phyloP scores from a whole-genome alignment of 2,329 filamentous ascomycete genomes.

The Arthrobotrys conoides region DNA sequence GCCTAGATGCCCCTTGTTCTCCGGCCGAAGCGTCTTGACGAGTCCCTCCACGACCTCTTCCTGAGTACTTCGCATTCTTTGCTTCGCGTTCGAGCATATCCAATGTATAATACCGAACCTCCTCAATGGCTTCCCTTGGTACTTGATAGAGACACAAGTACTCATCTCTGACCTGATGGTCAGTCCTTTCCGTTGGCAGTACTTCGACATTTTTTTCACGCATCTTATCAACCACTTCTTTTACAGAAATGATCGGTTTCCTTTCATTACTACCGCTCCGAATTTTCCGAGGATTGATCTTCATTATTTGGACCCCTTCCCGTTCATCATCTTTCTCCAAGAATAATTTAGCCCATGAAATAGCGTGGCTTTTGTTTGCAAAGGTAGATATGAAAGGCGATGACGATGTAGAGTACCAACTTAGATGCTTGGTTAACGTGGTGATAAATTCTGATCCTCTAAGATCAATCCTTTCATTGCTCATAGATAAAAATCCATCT shows the following conservation, averaged over 20 bases:
- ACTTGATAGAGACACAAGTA: background rate
- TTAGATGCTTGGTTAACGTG: background rate
- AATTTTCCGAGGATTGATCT: background rate
- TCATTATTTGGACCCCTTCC: background rate
- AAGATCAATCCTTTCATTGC: background rate
- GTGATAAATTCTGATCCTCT: background rate
- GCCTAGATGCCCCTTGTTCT: too few species aligned
- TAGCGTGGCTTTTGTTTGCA: background rate
- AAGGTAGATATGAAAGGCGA: conserved; percentile 7
- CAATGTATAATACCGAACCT: background rate
- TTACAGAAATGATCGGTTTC: background rate
- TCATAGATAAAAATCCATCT: background rate
- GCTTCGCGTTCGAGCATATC: too few species aligned
- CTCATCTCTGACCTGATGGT: background rate
- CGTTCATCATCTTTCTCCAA: background rate
- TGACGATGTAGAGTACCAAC: background rate
- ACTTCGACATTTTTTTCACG: background rate
- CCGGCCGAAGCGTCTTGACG: too few species aligned
- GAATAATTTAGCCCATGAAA: background rate
- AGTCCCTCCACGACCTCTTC: too few species aligned
- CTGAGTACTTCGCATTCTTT: too few species aligned
- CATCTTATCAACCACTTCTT: background rate
- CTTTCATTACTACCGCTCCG: background rate
- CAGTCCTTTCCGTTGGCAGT: background rate
- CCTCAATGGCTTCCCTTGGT: background rate